Conservation (phyloP, 2,329 filamentous ascomycete species). For the Thielaviopsis euricoi region DNA sequence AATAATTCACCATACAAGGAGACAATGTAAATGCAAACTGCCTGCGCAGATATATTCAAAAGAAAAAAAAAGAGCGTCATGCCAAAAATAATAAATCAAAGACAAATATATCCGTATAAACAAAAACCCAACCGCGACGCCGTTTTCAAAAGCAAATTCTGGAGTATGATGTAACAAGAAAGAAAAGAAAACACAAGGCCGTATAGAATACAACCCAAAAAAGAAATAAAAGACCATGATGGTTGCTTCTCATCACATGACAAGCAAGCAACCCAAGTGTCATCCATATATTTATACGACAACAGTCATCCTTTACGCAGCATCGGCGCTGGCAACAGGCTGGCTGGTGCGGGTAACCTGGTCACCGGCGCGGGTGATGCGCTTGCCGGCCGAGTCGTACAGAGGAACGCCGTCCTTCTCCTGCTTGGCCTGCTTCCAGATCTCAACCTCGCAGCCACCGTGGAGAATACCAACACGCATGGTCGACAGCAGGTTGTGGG, state of each 20-base stretch:
- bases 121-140: slow-evolving; percentile 4
- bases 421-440: slow-evolving; percentile 75
- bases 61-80: not conserved
- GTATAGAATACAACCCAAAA: not conserved
- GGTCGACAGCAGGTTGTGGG: slow-evolving; percentile 74
- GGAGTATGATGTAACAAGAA: not conserved
- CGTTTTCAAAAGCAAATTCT: slow-evolving; percentile 3
- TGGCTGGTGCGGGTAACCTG: slow-evolving; percentile 73
- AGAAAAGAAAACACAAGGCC: not conserved
- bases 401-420: slow-evolving; percentile 66
- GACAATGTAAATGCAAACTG: not conserved
- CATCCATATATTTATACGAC: not conserved
- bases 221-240: not conserved
- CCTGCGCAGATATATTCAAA: not conserved
- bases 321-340: slow-evolving; percentile 68
- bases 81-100: not conserved
- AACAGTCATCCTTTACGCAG: slow-evolving; percentile 45
- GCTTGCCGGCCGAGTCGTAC: slow-evolving; percentile 65
- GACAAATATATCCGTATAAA: not conserved
- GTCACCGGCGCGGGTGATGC: slow-evolving; percentile 69
- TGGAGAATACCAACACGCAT: slow-evolving; percentile 80
- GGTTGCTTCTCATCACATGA: not conserved
- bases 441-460: slow-evolving; percentile 77
- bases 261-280: not conserved
- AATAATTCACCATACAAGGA: not conserved